Conservation (phyloP, 257 asterid genomes). For the Solanum gracilifrons region DNA sequence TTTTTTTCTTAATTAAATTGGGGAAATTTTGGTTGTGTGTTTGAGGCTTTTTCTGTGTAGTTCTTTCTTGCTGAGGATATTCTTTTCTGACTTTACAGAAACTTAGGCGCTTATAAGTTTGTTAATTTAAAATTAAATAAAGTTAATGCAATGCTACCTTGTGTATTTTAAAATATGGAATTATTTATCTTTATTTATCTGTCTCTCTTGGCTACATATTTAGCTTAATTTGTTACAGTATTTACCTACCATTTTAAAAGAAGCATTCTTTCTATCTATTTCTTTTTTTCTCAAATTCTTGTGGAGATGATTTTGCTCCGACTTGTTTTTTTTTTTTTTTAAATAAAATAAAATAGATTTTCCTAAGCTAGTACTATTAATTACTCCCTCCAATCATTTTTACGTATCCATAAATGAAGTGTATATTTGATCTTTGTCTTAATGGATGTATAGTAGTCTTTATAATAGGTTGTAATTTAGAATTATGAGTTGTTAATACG, state of each 20-base stretch:
- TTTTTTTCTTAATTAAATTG: background rate
- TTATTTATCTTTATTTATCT: background rate
- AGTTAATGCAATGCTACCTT: background rate
- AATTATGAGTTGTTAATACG: background rate
- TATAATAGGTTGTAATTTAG: background rate
- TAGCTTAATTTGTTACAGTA: background rate
- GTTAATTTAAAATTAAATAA: background rate
- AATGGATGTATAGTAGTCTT: background rate
- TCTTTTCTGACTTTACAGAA: conserved; percentile 15
- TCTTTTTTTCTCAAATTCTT: background rate
- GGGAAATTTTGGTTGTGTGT: conserved; percentile 8
- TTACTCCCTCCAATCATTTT: background rate
- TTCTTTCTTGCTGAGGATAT: conserved; percentile 8
- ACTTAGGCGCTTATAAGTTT: background rate
- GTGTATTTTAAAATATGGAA: background rate
- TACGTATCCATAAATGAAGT: background rate
- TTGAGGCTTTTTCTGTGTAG: conserved; percentile 14
- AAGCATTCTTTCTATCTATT: background rate
- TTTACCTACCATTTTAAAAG: background rate
- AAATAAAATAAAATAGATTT: background rate
- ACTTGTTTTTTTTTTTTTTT: background rate
- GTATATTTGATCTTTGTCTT: background rate
- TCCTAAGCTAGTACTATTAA: background rate
- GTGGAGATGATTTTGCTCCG: background rate
- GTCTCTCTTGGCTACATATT: background rate